Percentiles rank a stretch among this genome's conserved stretches.
Evolutionary conservation across 768 basidiomycete genomes (phyloP).

Genomic region (Cubamyces lactineus): DNA sequence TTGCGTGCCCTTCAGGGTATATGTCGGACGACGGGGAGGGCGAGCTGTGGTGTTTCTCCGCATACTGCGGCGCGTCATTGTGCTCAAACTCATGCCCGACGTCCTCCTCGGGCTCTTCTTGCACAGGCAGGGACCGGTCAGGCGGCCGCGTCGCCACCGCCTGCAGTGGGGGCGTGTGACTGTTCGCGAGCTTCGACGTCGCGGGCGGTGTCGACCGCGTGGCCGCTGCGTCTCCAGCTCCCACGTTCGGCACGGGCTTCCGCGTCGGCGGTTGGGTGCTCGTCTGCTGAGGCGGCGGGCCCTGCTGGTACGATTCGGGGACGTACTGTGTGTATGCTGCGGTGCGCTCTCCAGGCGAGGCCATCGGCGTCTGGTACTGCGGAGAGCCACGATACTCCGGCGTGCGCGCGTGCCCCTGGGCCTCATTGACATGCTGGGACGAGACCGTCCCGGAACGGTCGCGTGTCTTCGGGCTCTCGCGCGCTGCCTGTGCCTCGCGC

Average conservation of each 20-base stretch:
- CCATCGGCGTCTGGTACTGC: conserved; percentile 50
- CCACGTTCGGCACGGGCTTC: conserved; percentile 27
- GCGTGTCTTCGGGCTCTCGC: conserved; percentile 43
- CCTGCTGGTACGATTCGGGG: conserved; percentile 30
- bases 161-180: conserved; percentile 61
- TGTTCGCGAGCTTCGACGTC: conserved; percentile 40
- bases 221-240: conserved; percentile 18
- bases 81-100: conserved; percentile 34
- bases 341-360: conserved; percentile 51
- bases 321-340: conserved; percentile 50
- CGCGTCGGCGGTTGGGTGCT: conserved; percentile 22
- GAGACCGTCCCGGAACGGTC: conserved; percentile 37
- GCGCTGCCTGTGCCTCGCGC: conserved; percentile 32
- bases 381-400: conserved; percentile 50
- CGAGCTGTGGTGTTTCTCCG: conserved; percentile 42
- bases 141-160: conserved; percentile 58
- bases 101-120: conserved; percentile 78
- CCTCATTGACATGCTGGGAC: conserved; percentile 42
- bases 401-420: conserved; percentile 37
- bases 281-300: conserved; percentile 10
- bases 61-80: conserved; percentile 34
- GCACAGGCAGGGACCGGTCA: conserved; percentile 74
- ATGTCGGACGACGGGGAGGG: conserved; percentile 60
- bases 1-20: conserved; percentile 47
- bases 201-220: conserved; percentile 40